Evolutionary conservation across 23 red algal species (phyloP).

Genomic region (Pyropia haitanensis): DNA sequence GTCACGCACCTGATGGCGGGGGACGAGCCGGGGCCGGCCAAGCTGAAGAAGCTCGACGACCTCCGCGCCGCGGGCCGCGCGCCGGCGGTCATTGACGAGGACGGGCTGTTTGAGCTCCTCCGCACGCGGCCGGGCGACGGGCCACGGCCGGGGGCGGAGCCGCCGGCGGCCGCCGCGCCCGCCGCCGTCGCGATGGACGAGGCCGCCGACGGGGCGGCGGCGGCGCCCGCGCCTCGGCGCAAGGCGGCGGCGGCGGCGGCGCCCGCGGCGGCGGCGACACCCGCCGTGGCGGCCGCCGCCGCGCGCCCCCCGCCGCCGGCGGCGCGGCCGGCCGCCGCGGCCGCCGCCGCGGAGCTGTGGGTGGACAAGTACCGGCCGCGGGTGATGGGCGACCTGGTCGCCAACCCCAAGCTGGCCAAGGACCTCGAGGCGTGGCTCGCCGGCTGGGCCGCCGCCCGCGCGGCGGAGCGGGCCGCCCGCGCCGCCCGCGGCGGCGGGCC

Average conservation of each 20-base stretch:
- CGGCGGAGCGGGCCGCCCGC: slow-evolving; percentile 16
- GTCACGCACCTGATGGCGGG: slow-evolving; percentile 74
- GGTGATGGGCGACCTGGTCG: slow-evolving; percentile 35
- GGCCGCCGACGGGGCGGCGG: neutral
- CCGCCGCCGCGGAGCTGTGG: slow-evolving; percentile 31
- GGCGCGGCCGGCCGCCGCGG: neutral
- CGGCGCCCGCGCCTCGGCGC: neutral
- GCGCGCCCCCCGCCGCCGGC: neutral
- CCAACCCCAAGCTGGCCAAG: slow-evolving; percentile 64
- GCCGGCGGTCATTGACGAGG: slow-evolving; percentile 63
- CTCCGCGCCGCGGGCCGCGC: slow-evolving; percentile 5
- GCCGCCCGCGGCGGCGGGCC: slow-evolving; percentile 9
- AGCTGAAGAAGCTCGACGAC: slow-evolving; percentile 27
- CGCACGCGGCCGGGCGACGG: slow-evolving; percentile 16
- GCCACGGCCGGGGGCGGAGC: slow-evolving; percentile 3
- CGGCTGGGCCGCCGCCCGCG: slow-evolving; percentile 14
- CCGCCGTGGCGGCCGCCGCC: neutral
- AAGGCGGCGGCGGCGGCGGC: neutral
- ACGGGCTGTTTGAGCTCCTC: slow-evolving; percentile 77
- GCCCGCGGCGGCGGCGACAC: neutral
- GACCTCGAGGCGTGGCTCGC: slow-evolving; percentile 56
- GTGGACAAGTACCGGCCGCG: slow-evolving; percentile 83
- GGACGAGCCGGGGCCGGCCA: slow-evolving; percentile 50
- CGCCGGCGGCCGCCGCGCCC: neutral
- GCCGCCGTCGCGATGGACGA: slow-evolving; percentile 2